Base-by-base conservation (phyloP, 192 early-diverging fungal genomes). In the Gorgonomyces haynaldii region DNA sequence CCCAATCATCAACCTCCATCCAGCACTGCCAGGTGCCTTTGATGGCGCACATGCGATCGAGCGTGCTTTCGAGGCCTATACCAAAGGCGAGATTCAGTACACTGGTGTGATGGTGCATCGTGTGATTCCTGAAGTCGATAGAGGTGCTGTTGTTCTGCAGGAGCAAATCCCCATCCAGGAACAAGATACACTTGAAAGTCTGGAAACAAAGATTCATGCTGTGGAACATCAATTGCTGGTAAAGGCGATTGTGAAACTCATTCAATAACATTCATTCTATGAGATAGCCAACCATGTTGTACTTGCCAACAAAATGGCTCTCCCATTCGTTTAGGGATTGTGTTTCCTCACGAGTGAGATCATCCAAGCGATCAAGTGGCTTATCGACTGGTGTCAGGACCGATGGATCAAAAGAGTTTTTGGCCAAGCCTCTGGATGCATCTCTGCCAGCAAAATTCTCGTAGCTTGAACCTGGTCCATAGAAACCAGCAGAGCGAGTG, bases 11-110 rank as follows among this genome's bases (percentile, higher is more conserved):
- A 98, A 98, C 67, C 66, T 98, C 47, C 96, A 98, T 46, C 96
- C 95, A 17, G 92, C 96, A 1, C 66, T 98, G 21, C 96, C 96
- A 5, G 91, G 91, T 31, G 75, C 86, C 60, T 89, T 99, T 60
- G 91, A 97, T 52, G 96, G 96, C n/a, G 89, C 91, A 0, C 74
- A 89, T 50, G 90, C 96, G 10, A 97, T 99, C 42, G 87, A 90
- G 37, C 69, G 93, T 9, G 96, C 96, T 2, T 95, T 76, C 58
- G 78, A 82, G n/a, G 91, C 88, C 17, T 93, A 75, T 53, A 53
- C 80, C 60, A 70, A 74, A 26, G 91, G 89, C 8, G 61, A 78
- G 47, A 72, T 72, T 26, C 51, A 36, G 42, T 19, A 64, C 12
- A 76, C 73, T 31, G 73, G 73, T 15, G 67, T 72, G 22, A 76